Evolutionary conservation across 2,329 filamentous ascomycete species (phyloP), one percentile per base, ranked within the genome.

Genomic region (Venturia nashicola): DNA sequence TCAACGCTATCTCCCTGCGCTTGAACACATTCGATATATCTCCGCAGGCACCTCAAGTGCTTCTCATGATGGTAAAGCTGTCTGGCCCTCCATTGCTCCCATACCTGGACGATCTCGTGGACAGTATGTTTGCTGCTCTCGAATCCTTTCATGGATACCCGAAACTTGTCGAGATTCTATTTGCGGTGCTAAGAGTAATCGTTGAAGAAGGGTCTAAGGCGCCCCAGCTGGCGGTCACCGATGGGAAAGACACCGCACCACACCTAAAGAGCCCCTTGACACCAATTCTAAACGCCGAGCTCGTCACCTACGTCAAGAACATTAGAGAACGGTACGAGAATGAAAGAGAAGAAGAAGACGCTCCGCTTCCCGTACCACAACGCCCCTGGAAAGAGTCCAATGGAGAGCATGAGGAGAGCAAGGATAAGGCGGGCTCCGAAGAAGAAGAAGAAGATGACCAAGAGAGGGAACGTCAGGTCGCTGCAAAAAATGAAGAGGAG

Each of bases 101-200:
- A 0, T 97, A 92, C 71, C 79, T 99, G 1, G 93, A 97, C 71
- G 94, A 99, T 71, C 84, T 96, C 0, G 86, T 97, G 3, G 88
- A 87, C 5, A 93, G 90, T 0, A 91, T 99, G 46, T 97, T 99
- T 73, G 88, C 89, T 0, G 91, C 92, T 0, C 77, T 99, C n/a
- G 91, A 97, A 68, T 90, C 91, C 70, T 99, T 94, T 70, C 94
- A 99, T 70, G 94, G 94, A 1, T 97, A 99, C 72, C 86, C 91
- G 0, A 77, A 82, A 20, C 86, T 99, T 64, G 92, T 96, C 0
- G 91, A 96, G 71, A 83, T 86, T 57, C 78, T 99, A 6, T 99
- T 97, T 72, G 79, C 83, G 1, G 91, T 96, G 0, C 77, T 99
- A 5, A 86, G 85, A 63, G 89, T 91, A 65, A 85, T 97, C 64